phyloP scores from a whole-genome alignment of 495 filamentous ascomycete species.

The Ascobolus immersus region DNA sequence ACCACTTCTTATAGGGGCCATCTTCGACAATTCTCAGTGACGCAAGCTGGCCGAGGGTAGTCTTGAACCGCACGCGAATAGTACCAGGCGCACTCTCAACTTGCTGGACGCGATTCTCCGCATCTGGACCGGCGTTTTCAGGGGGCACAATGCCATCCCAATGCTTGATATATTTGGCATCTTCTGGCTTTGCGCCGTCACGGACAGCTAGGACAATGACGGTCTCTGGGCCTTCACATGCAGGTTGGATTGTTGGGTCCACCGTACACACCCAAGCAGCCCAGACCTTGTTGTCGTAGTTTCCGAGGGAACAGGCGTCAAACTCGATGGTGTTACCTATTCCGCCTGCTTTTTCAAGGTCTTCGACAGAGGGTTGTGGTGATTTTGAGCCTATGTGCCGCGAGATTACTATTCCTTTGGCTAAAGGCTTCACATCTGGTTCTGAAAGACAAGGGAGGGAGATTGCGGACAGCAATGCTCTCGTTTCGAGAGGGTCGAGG shows the following conservation, averaged over 20 bases:
- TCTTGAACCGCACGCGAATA: conserved; percentile 37
- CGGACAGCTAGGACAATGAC: conserved; percentile 44
- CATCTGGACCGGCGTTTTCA: too few relatives aligned
- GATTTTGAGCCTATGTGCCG: conserved; percentile 38
- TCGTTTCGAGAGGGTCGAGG: conserved; percentile 40
- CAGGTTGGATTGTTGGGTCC: conserved; percentile 32
- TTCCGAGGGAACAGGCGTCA: conserved; percentile 51
- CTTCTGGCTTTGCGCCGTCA: conserved; percentile 45
- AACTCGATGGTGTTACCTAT: conserved; percentile 58
- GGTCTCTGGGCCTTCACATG: conserved; percentile 29
- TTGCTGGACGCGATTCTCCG: too few relatives aligned
- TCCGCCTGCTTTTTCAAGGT: conserved; percentile 62
- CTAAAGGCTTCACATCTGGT: conserved; percentile 52
- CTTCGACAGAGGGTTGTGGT: too few relatives aligned
- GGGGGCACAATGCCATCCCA: conserved; percentile 58
- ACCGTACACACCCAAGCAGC: conserved; percentile 55
- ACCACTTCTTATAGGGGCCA: conserved; percentile 22
- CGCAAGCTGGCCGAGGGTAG: conserved; percentile 63
- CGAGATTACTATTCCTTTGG: conserved; percentile 74
- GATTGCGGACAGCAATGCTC: conserved; percentile 39
- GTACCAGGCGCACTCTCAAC: too few relatives aligned
- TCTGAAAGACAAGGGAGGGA: conserved; percentile 32
- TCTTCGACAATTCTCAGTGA: conserved; percentile 57
- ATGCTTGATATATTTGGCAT: conserved; percentile 56
- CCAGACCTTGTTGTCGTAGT: conserved; percentile 60